Evolutionary conservation across 257 asterid genomes (phyloP).

Genomic region (Prunella vulgaris): DNA sequence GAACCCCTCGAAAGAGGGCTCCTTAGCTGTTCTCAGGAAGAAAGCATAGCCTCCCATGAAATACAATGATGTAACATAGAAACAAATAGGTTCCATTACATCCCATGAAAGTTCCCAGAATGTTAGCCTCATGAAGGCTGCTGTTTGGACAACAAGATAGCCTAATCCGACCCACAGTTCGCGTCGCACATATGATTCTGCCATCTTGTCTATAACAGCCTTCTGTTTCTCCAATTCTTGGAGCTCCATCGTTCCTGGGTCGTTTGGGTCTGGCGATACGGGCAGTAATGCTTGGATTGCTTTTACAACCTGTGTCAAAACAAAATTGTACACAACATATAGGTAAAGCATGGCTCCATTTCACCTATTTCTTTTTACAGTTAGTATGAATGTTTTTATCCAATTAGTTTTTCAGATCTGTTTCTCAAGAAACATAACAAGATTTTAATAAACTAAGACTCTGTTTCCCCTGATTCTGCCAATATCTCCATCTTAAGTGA

Average conservation of each 20-base stretch:
- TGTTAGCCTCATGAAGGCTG: constrained; percentile 83
- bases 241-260: constrained; percentile 51
- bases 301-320: constrained; percentile 74
- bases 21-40: constrained; percentile 71
- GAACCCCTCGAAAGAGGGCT: constrained; percentile 83
- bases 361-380: constrained; percentile 20
- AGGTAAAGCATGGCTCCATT: constrained; percentile 50
- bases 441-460: background rate
- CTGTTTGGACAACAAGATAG: constrained; percentile 61
- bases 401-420: background rate
- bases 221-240: constrained; percentile 62
- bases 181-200: constrained; percentile 41
- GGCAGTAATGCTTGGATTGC: constrained; percentile 65
- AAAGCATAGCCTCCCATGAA: constrained; percentile 80
- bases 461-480: background rate
- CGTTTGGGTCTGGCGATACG: constrained; percentile 25
- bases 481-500: background rate
- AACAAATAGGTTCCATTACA: constrained; percentile 96
- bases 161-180: constrained; percentile 86
- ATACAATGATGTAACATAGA: constrained; percentile 69
- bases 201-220: constrained; percentile 50
- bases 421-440: constrained; percentile 5
- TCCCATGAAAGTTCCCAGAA: constrained; percentile 98
- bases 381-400: background rate
- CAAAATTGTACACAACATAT: constrained; percentile 45